phyloP scores from a whole-genome alignment of 129 eudicot species.

The Tanacetum coccineum region DNA sequence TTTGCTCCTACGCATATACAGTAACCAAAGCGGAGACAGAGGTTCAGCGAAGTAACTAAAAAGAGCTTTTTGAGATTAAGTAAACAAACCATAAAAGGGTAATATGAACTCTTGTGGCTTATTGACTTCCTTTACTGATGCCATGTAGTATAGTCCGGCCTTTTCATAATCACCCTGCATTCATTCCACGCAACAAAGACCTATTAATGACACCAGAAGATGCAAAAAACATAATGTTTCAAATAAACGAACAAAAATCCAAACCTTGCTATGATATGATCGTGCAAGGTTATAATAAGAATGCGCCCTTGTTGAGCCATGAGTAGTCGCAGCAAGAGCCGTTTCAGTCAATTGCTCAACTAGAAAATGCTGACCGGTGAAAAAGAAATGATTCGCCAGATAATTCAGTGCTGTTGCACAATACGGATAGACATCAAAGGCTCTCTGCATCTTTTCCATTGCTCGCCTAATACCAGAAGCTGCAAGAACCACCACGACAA shows the following conservation, averaged over 20 bases:
- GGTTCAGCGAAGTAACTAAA: not conserved
- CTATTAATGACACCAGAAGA: slow-evolving; percentile 1
- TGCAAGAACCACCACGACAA: slow-evolving; percentile 20
- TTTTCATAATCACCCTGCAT: slow-evolving; percentile 97
- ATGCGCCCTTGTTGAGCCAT: slow-evolving; percentile 92
- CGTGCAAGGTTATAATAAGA: slow-evolving; percentile 41
- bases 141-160: slow-evolving; percentile 93
- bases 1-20: too few relatives aligned
- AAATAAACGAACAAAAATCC: not conserved
- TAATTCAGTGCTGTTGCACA: slow-evolving; percentile 32
- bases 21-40: not conserved
- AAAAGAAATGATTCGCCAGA: too few relatives aligned
- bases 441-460: slow-evolving; percentile 84
- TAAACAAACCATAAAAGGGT: slow-evolving; percentile 84
- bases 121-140: slow-evolving; percentile 84
- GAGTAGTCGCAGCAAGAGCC: slow-evolving; percentile 32
- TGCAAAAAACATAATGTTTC: slow-evolving; percentile 2
- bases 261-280: slow-evolving; percentile 96
- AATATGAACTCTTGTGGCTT: slow-evolving; percentile 85
- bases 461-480: slow-evolving; percentile 76
- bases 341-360: too few relatives aligned
- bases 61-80: slow-evolving; percentile 10
- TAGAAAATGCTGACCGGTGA: too few relatives aligned
- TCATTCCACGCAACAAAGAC: too few relatives aligned
- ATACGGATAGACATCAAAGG: slow-evolving; percentile 89